Evolutionary conservation across 2,329 filamentous ascomycete species (phyloP).

Genomic region (Colletotrichum somersetense): DNA sequence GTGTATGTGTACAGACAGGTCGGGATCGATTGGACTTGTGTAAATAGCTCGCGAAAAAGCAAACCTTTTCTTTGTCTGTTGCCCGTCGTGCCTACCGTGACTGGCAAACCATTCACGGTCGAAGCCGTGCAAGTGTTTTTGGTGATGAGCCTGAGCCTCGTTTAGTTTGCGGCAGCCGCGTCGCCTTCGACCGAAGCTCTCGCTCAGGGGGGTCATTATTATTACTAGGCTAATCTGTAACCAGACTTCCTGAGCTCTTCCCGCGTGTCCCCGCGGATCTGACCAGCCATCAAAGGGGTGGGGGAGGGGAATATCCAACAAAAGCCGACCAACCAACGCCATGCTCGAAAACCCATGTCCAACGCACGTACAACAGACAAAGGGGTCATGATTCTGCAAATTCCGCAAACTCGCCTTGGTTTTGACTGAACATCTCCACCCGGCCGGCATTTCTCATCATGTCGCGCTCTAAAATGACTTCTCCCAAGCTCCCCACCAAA

Average conservation of each 20-base stretch:
- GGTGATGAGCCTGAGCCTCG: background rate
- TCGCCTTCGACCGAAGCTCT: background rate
- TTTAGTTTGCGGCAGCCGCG: background rate
- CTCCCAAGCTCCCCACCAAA: conserved; percentile 95
- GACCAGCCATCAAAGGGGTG: background rate
- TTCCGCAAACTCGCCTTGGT: background rate
- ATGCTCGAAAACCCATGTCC: background rate
- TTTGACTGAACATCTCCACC: background rate
- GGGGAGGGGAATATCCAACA: background rate
- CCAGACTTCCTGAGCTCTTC: background rate
- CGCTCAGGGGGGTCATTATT: background rate
- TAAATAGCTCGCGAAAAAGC: conserved; percentile 42
- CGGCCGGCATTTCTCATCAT: background rate
- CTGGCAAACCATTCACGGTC: background rate
- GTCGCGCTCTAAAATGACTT: conserved; percentile 53
- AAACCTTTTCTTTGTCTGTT: conserved; percentile 39
- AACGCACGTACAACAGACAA: background rate
- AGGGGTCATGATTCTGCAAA: background rate
- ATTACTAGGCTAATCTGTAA: background rate
- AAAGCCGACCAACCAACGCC: conserved; percentile 9
- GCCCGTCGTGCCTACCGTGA: background rate
- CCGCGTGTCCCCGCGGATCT: background rate
- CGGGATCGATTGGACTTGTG: conserved; percentile 37
- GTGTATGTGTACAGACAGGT: conserved; percentile 40
- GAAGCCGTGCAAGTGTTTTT: background rate